Conservation (phyloP, 176 grass and related monocot species). For the Rhipidocladum racemiflorum region DNA sequence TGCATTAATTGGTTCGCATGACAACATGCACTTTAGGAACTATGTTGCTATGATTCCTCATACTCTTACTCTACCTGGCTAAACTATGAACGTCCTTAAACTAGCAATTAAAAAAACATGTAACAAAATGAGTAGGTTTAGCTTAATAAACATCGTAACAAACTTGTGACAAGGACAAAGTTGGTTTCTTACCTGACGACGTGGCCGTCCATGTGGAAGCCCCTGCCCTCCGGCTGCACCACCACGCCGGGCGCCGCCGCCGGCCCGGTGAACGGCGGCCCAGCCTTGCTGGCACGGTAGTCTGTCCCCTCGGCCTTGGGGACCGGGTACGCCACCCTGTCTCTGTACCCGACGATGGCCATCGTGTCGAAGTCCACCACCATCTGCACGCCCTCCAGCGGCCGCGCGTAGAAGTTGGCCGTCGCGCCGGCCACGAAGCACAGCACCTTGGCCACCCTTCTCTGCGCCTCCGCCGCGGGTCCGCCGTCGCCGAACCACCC, state of each 20-base stretch:
- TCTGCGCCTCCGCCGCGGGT: background rate
- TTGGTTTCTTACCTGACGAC: conserved; percentile 38
- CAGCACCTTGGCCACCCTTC: conserved; percentile 42
- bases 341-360: conserved; percentile 60
- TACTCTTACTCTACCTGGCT: too few relatives aligned
- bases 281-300: conserved; percentile 39
- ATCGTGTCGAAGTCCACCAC: conserved; percentile 67
- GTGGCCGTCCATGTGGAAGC: conserved; percentile 52
- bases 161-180: too few relatives aligned
- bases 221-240: conserved; percentile 46
- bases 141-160: too few relatives aligned
- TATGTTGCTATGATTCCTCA: too few relatives aligned
- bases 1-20: too few relatives aligned
- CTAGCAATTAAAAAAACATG: too few relatives aligned
- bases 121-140: too few relatives aligned
- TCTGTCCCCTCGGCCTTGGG: conserved; percentile 60
- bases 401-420: conserved; percentile 56
- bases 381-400: conserved; percentile 60
- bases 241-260: conserved; percentile 24
- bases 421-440: conserved; percentile 54
- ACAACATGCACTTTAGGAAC: too few relatives aligned
- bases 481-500: conserved; percentile 56
- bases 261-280: conserved; percentile 18
- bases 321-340: conserved; percentile 45
- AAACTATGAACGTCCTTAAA: too few relatives aligned